Evolutionary conservation across 345 rosid genomes (phyloP).

Genomic region (Mangifera indica): DNA sequence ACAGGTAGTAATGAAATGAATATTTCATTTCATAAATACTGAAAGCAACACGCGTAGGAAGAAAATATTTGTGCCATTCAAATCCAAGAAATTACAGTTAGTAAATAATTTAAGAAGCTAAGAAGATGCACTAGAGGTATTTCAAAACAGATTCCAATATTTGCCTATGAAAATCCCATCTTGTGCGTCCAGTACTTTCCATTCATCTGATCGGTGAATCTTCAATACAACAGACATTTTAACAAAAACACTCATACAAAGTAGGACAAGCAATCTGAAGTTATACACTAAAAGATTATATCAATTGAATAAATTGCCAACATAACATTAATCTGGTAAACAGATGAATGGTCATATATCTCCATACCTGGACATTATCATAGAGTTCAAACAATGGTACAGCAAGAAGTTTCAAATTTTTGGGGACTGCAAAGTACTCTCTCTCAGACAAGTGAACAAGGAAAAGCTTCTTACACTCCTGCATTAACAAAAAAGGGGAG

Average conservation of each 20-base stretch:
- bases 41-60: neutral
- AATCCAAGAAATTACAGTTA: neutral
- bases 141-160: neutral
- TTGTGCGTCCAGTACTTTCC: neutral
- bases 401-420: slow-evolving; percentile 96
- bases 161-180: neutral
- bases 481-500: slow-evolving; percentile 30
- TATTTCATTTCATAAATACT: neutral
- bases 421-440: slow-evolving; percentile 96
- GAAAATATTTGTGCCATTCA: neutral
- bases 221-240: neutral
- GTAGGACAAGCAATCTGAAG: slow-evolving; percentile 3
- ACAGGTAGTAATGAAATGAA: slow-evolving; percentile 1
- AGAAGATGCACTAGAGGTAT: neutral
- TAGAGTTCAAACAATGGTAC: slow-evolving; percentile 96
- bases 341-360: neutral
- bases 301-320: neutral
- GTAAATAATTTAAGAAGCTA: neutral
- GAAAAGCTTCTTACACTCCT: slow-evolving; percentile 98
- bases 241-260: neutral
- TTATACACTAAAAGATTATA: neutral
- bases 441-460: slow-evolving; percentile 93
- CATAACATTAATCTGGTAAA: neutral
- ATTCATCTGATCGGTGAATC: neutral
- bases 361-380: slow-evolving; percentile 82